Conservation (phyloP, 805 yeast genomes). For the Candida krabiensis region DNA sequence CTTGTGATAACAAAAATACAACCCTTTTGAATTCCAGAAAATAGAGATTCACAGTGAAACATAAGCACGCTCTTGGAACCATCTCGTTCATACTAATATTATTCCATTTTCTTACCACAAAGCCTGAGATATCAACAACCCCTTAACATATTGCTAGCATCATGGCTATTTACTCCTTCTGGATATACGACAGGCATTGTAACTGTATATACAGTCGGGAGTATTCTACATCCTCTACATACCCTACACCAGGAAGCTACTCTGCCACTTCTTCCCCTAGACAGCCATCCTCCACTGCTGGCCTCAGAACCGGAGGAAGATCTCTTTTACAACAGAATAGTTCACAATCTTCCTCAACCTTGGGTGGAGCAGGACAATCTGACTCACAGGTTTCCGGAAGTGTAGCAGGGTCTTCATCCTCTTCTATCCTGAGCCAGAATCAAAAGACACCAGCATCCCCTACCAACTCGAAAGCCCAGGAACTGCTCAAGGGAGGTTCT, state of each 20-base stretch:
- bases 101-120: no score
- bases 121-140: no score
- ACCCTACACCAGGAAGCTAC: not conserved
- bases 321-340: not conserved
- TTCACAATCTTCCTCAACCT: not conserved
- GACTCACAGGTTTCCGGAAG: not conserved
- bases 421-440: not conserved
- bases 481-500: constrained; percentile 31
- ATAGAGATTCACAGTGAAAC: no score
- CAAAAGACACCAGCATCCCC: not conserved
- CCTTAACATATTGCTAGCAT: no score
- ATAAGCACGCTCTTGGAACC: no score
- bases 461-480: constrained; percentile 9
- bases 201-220: constrained; percentile 82
- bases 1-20: no score
- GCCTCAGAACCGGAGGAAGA: not conserved
- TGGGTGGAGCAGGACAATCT: not conserved
- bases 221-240: constrained; percentile 36
- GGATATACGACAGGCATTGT: constrained; percentile 91
- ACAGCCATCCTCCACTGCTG: constrained; percentile 3
- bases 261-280: constrained; percentile 1
- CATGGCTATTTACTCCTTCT: constrained; percentile 79
- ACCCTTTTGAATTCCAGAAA: no score
- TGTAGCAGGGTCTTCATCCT: not conserved
- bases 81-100: no score